Evolutionary conservation across 2,329 filamentous ascomycete genomes (phyloP), one percentile per base, ranked within the genome.

Genomic region (Alternaria arbusti): DNA sequence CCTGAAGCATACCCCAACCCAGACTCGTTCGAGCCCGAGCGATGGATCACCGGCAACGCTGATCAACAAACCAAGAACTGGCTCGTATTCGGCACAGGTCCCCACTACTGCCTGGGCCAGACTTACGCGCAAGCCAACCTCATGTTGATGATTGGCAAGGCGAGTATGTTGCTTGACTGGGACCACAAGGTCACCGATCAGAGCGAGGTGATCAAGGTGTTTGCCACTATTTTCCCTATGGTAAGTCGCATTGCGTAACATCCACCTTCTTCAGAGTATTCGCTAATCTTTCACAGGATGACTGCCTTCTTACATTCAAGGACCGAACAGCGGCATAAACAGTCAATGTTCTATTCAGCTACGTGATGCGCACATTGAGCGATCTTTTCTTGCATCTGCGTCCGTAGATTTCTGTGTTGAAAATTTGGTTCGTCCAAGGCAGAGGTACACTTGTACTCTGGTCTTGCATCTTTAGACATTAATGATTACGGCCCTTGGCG

Each of bases 221-320:
- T 98, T 83, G 96, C 96, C 44, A 97, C 94, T 26, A 97, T 99
- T 73, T 99, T 99, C 87, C 96, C 96, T 60, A 91, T 91, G 91
- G 94, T 96, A 83, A 81, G 90, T 83, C 45, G 12, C 8, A 9
- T 13, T 59, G 2, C 10, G 13, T 7, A 12, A 1, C 6, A 20
- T 68, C 59, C 58, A 66, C 30, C 45, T 7, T 32, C 50, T 5
- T 11, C 26, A 13, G n/a, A 25, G 22, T 6, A n/a, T n/a, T 40
- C 52, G 63, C 72, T 78, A 64, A 77, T 61, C 9, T 8, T 1
- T 5, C 11, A 5, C 68, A 95, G 92, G 93, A 96, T 78, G 91
- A 96, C 78, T 96, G 92, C 82, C 90, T 91, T 59, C 86, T 96
- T 73, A 90, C 90, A 2, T 94, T 96, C 78, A 86, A 82, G 56